Evolutionary conservation across 2,329 filamentous ascomycete species (phyloP).

Genomic region (Paramyrothecium roridum): DNA sequence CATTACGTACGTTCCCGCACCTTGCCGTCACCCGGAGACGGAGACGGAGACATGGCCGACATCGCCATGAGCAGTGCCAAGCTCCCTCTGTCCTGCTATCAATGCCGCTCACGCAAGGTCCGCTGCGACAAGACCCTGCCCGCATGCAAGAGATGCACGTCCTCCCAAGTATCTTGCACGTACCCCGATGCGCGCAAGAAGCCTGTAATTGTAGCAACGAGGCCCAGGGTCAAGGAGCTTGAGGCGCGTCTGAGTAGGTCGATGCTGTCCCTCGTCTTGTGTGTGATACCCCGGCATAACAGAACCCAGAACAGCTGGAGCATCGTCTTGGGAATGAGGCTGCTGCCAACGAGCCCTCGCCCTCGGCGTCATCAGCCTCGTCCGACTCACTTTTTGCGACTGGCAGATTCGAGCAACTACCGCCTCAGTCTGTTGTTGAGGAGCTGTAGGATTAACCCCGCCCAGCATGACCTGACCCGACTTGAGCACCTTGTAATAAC

Average conservation of each 20-base stretch:
- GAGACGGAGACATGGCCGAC: neutral
- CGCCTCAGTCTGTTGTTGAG: slow-evolving; percentile 10
- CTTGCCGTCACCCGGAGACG: neutral
- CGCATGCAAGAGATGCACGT: slow-evolving; percentile 19
- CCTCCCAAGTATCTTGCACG: slow-evolving; percentile 13
- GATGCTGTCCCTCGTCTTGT: neutral
- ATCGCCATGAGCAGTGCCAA: neutral
- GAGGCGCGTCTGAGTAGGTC: slow-evolving; percentile 18
- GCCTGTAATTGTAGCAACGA: slow-evolving; percentile 15
- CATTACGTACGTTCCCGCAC: too few relatives aligned
- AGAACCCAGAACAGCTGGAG: slow-evolving; percentile 34
- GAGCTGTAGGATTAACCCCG: slow-evolving; percentile 9
- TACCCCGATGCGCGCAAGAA: slow-evolving; percentile 22
- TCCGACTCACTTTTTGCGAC: slow-evolving; percentile 11
- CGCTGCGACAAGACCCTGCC: slow-evolving; percentile 23
- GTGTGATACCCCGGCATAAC: neutral
- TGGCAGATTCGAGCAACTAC: slow-evolving; percentile 11
- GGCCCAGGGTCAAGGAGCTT: slow-evolving; percentile 23
- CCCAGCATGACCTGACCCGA: neutral
- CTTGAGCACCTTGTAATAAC: neutral
- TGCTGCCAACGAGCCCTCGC: neutral
- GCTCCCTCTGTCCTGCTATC: slow-evolving; percentile 16
- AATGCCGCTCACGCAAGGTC: slow-evolving; percentile 22
- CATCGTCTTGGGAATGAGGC: slow-evolving; percentile 3
- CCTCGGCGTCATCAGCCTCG: slow-evolving; percentile 1